Base-by-base conservation (phyloP, 2,329 filamentous ascomycete genomes). In the Ustilaginoidea virens region DNA sequence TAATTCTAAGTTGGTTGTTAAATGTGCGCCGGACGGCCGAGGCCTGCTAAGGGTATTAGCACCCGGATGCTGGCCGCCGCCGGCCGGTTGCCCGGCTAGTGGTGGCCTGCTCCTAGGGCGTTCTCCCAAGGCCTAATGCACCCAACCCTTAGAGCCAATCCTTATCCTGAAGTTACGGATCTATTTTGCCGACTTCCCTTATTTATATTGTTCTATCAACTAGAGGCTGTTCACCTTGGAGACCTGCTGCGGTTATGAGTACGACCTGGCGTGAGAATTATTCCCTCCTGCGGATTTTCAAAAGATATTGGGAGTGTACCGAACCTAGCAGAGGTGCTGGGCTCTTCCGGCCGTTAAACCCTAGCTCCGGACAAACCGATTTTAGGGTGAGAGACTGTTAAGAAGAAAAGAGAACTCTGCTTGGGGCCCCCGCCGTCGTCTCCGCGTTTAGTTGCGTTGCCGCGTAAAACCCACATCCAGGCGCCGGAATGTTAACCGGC, bases 181-280 rank as follows among this genome's bases (percentile, higher is more conserved):
- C n/a, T n/a, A n/a, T n/a, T n/a, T n/a, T n/a, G n/a, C n/a, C n/a
- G n/a, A n/a, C n/a, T n/a, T 43, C 6, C 33, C 37, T 25, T 25
- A 25, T 25, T 12, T 25, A 25, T 0, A 39, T 25, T 25, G 11
- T 25, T 25, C 23, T 25, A 15, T 25, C 23, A 25, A 12, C 11
- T 12, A 25, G 23, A 25, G 23, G 23, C 23, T 25, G 23, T 25
- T 25, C 23, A 25, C 23, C 23, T 25, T 25, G 23, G 23, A 25
- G 23, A 25, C 23, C 23, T 25, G 23, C 23, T 25, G 19, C 19
- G 19, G 19, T 20, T 20, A 20, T 20, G 19, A 20, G 19, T 20
- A 20, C 19, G 19, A 20, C 19, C 7, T 20, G 19, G 19, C 19
- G 19, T 20, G 19, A 20, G 19, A 20, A 20, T 20, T 20, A 20